These are phyloP conservation scores for Scheffersomyces cryptocercus DNA, from an alignment of 1,139 yeast species.

Conservation along the genomic window DNA sequence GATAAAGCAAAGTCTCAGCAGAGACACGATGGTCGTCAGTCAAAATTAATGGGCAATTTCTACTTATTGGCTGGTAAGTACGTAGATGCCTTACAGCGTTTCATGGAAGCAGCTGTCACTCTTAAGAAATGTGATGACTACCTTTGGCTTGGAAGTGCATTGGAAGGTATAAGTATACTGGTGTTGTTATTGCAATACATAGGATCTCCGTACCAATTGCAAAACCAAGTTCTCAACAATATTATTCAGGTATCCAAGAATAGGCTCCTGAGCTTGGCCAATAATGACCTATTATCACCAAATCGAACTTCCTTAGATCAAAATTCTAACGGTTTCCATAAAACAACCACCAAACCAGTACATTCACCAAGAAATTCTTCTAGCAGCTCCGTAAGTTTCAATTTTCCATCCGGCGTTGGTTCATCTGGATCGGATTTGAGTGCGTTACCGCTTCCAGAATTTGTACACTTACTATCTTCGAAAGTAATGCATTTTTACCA, in stretches of 20 bases:
- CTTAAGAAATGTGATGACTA: slow-evolving; percentile 69
- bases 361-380: slow-evolving; percentile 38
- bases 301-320: slow-evolving; percentile 22
- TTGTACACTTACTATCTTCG: slow-evolving; percentile 45
- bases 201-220: slow-evolving; percentile 61
- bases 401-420: slow-evolving; percentile 3
- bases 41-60: slow-evolving; percentile 75
- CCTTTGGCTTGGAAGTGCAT: slow-evolving; percentile 84
- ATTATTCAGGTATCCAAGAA: slow-evolving; percentile 29
- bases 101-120: slow-evolving; percentile 67
- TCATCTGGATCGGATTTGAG: slow-evolving; percentile 27
- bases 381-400: slow-evolving; percentile 23
- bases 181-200: slow-evolving; percentile 60
- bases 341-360: slow-evolving; percentile 3
- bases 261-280: slow-evolving; percentile 17
- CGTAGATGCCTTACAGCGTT: slow-evolving; percentile 66
- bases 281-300: slow-evolving; percentile 10
- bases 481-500: slow-evolving; percentile 61
- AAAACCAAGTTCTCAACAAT: slow-evolving; percentile 26
- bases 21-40: slow-evolving; percentile 62
- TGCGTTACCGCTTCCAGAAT: slow-evolving; percentile 41
- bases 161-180: slow-evolving; percentile 77
- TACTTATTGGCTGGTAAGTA: slow-evolving; percentile 79
- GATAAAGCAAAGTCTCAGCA: slow-evolving; percentile 36
- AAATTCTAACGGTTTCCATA: slow-evolving; percentile 2